These are phyloP conservation scores for Pseudodiploospora longispora DNA, from an alignment of 2,329 filamentous ascomycete species.

Conservation along the genomic window DNA sequence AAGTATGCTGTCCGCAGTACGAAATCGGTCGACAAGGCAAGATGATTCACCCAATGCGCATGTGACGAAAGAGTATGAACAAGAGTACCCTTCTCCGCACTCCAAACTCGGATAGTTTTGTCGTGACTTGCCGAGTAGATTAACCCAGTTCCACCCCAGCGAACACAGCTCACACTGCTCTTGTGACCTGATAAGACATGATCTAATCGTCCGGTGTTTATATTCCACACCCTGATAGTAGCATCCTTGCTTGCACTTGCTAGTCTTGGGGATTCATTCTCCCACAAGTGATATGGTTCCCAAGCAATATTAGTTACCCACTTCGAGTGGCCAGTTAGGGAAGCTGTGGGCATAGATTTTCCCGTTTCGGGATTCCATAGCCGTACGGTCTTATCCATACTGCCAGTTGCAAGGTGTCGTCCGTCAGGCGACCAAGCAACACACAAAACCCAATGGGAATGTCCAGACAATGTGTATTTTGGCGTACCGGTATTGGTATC, in stretches of 20 bases:
- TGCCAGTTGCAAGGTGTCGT: slow-evolving; percentile 73
- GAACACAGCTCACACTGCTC: slow-evolving; percentile 79
- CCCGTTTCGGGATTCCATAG: slow-evolving; percentile 84
- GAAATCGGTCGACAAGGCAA: slow-evolving; percentile 89
- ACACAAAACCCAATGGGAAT: slow-evolving; percentile 82
- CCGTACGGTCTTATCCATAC: slow-evolving; percentile 87
- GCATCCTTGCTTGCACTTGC: slow-evolving; percentile 86
- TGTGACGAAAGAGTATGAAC: slow-evolving; percentile 74
- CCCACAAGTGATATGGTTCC: slow-evolving; percentile 87
- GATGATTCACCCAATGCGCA: slow-evolving; percentile 91
- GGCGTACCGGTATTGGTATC: slow-evolving; percentile 92
- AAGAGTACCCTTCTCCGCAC: slow-evolving; percentile 68
- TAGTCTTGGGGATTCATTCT: slow-evolving; percentile 64
- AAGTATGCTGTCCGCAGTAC: slow-evolving; percentile 78
- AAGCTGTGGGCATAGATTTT: slow-evolving; percentile 53
- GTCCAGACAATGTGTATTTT: slow-evolving; percentile 75
- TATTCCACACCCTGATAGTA: slow-evolving; percentile 81
- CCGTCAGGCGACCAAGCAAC: slow-evolving; percentile 85
- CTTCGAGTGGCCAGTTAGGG: slow-evolving; percentile 76
- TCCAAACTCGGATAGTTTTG: slow-evolving; percentile 89
- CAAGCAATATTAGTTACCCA: slow-evolving; percentile 84
- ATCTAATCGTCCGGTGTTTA: slow-evolving; percentile 69
- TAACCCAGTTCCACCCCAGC: slow-evolving; percentile 84
- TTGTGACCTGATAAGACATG: slow-evolving; percentile 83
- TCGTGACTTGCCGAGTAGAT: slow-evolving; percentile 85